These are phyloP conservation scores for Conticribra weissflogii DNA, from an alignment of 108 stramenopile species.

Conservation along the genomic window DNA sequence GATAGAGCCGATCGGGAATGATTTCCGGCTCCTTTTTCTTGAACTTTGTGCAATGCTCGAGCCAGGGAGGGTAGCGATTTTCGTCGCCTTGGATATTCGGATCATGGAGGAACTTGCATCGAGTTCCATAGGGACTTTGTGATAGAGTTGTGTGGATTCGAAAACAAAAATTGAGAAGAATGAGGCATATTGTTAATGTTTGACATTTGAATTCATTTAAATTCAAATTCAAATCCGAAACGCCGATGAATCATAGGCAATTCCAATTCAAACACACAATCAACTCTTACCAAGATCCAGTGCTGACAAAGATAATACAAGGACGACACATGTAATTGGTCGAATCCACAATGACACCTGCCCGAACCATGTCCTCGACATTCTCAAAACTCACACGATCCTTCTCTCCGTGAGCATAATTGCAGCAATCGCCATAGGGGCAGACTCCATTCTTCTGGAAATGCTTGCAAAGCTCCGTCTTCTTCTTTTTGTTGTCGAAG, in stretches of 20 bases:
- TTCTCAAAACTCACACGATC: slow-evolving; percentile 16
- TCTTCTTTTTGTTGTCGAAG: slow-evolving; percentile 33
- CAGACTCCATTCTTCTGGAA: slow-evolving; percentile 12
- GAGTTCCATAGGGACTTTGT: slow-evolving; percentile 28
- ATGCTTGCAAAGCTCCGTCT: slow-evolving; percentile 40
- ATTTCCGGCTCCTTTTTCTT: slow-evolving; percentile 24
- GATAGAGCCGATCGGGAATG: slow-evolving; percentile 29
- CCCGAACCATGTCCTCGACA: slow-evolving; percentile 21
- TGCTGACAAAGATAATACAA: slow-evolving; percentile 34
- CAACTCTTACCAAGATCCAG: slow-evolving; percentile 34
- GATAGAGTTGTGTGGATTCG: not conserved
- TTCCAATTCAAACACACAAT: not conserved
- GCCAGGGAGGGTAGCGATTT: slow-evolving; percentile 15
- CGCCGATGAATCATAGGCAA: too few species aligned
- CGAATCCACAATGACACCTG: slow-evolving; percentile 5
- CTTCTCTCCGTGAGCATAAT: slow-evolving; percentile 29
- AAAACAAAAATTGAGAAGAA: not conserved
- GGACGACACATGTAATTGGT: slow-evolving; percentile 12
- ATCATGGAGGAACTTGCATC: slow-evolving; percentile 45
- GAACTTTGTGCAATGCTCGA: slow-evolving; percentile 34
- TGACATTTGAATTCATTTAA: not conserved
- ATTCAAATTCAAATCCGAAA: not conserved
- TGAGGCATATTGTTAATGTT: too few species aligned
- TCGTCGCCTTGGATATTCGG: slow-evolving; percentile 14
- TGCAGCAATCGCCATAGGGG: slow-evolving; percentile 14